A percentile compares a stretch with the other conserved stretches of the same genome.
phyloP scores from a whole-genome alignment of 2,329 filamentous ascomycete species.

The Colletotrichum sp. region DNA sequence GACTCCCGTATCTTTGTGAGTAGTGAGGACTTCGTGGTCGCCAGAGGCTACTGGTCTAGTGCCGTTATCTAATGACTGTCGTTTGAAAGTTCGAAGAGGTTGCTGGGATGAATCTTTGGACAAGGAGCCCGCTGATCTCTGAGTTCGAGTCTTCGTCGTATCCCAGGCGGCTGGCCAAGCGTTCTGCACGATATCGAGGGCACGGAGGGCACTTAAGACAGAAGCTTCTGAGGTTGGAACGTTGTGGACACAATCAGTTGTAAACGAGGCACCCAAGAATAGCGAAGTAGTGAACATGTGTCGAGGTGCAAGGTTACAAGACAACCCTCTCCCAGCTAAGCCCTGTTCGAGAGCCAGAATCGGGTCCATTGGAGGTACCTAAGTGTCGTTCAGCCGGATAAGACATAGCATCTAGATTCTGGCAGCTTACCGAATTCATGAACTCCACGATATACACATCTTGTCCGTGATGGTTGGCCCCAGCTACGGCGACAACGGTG shows the following conservation, averaged over 20 bases:
- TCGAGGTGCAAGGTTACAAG: background rate
- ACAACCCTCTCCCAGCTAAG: background rate
- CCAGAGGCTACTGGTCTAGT: fast-evolving
- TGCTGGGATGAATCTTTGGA: background rate
- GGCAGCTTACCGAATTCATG: background rate
- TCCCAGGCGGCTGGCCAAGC: background rate
- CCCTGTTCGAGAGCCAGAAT: background rate
- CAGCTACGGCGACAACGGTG: background rate
- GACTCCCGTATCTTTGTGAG: background rate
- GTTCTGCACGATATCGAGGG: background rate
- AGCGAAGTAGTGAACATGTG: background rate
- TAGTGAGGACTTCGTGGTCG: fast-evolving
- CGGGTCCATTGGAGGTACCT: background rate
- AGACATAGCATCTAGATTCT: background rate
- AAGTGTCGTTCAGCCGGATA: background rate
- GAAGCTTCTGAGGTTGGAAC: fast-evolving
- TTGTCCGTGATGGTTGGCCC: background rate
- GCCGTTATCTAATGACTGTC: background rate
- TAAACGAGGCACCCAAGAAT: background rate
- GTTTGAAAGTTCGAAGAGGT: background rate
- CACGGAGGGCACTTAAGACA: background rate
- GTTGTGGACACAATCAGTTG: background rate
- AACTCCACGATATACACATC: background rate
- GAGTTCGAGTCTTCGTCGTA: background rate
- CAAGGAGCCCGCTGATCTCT: background rate